Conservation (phyloP, 2,329 filamentous ascomycete genomes). For the Apiospora arundinis region DNA sequence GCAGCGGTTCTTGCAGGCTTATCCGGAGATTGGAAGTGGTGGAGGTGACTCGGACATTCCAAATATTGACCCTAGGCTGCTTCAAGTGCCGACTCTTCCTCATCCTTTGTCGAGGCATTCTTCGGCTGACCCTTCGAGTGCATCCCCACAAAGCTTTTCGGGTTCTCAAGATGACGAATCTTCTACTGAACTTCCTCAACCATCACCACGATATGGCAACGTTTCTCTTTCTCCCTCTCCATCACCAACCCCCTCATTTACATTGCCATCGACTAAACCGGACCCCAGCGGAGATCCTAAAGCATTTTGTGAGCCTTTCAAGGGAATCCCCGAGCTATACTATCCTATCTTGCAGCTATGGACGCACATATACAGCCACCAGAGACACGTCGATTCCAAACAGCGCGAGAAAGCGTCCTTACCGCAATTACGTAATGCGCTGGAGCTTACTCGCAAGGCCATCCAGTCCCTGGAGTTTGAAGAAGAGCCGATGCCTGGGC, state of each 20-base stretch:
- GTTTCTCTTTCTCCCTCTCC: conserved; percentile 23
- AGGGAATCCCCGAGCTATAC: not conserved
- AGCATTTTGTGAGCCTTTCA: not conserved
- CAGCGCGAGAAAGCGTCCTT: not conserved
- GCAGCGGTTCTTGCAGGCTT: not conserved
- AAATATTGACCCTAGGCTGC: not conserved
- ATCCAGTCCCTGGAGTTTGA: not conserved
- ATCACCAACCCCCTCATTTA: not conserved
- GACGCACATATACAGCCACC: not conserved
- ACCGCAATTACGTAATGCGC: not conserved
- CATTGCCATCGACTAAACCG: not conserved
- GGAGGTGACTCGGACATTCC: not conserved
- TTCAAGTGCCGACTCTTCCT: not conserved
- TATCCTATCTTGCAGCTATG: not conserved
- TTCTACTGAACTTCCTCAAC: conserved; percentile 9
- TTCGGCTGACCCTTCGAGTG: not conserved
- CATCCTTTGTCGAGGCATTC: not conserved
- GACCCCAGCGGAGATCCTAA: not conserved
- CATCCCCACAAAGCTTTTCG: not conserved
- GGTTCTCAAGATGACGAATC: not conserved
- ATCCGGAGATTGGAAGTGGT: not conserved
- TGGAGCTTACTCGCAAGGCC: not conserved
- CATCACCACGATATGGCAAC: conserved; percentile 24
- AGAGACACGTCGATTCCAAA: not conserved
- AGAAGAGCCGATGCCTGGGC: not conserved